Base-by-base conservation (phyloP, 2,329 filamentous ascomycete species). In the Alternaria sp. region DNA sequence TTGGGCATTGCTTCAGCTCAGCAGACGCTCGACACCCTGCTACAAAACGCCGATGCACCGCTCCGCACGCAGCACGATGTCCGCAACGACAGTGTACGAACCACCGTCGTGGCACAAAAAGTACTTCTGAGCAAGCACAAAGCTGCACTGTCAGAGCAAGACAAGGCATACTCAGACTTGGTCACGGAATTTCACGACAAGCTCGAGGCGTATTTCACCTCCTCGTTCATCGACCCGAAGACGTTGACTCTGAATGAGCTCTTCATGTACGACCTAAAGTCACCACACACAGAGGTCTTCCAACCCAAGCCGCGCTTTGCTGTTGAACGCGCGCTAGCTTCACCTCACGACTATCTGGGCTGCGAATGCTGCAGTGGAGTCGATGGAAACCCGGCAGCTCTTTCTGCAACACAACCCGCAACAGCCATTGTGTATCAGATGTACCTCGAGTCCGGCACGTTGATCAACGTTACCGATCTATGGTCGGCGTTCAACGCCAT, bases 401-500 rank as follows among this genome's bases (percentile, higher is more conserved):
- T 91, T 10, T 83, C 85, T 44, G 81, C 88, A 2, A 90, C 87
- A 1, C 83, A 93, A 58, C 92, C 92, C 5, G 84, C 90, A 1
- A 91, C 91, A 6, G 87, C 91, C 2, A 88, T 95, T 30, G 74
- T 96, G 25, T 96, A 95, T 74, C 91, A 92, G 70, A 82, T 96
- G 52, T 95, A 94, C 76, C 83, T 91, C 13, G 92, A 96, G 77
- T 90, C 91, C 0, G 91, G 92, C 0, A 86, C 86, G 9, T 82
- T 95, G 62, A 89, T 96, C 78, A 96, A 96, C 71, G 89, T 91
- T 52, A 90, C 88, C 30, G 93, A 96, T 81, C 77, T 96, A 50
- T 94, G 91, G 91, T 86, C 88, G 12, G 91, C 93, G 4, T 96
- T 93, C 78, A 86, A 87, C 68, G 87, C 87, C 15, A 86, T 91